These are phyloP conservation scores for Rhytidiadelphus loreus DNA, from an alignment of 225 moss, liverwort and hornwort species.

Conservation along the genomic window DNA sequence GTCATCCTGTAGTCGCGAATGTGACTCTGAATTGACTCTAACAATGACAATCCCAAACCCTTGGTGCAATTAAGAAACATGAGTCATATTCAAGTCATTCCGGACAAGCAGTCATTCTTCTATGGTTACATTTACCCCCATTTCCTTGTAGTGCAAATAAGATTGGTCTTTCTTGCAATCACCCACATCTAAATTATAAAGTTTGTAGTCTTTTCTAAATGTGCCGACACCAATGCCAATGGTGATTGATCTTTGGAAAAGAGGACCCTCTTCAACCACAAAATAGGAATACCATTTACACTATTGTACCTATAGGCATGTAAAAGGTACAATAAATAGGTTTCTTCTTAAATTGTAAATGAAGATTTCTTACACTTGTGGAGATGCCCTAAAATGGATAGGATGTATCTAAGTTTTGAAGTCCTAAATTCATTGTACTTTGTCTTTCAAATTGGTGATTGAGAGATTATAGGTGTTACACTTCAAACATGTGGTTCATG, in stretches of 20 bases:
- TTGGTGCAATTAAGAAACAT: too few species aligned
- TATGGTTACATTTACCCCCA: too few species aligned
- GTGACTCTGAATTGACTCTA: too few species aligned
- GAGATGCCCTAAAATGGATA: background rate
- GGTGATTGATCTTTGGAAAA: background rate
- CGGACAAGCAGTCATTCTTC: too few species aligned
- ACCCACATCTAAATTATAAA: too few species aligned
- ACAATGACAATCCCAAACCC: too few species aligned
- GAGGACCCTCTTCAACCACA: background rate
- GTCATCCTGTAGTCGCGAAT: too few species aligned
- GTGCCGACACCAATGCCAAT: background rate
- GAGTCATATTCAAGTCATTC: too few species aligned
- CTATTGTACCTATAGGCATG: background rate
- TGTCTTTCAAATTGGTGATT: background rate
- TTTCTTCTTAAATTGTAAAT: background rate
- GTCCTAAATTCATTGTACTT: too few species aligned
- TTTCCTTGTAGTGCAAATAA: too few species aligned
- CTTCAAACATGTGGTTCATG: background rate
- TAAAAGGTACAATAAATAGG: accelerated
- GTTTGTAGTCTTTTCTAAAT: background rate
- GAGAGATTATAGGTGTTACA: background rate
- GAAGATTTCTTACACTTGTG: background rate
- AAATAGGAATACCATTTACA: background rate
- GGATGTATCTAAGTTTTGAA: background rate
- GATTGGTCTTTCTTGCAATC: too few species aligned